These are phyloP conservation scores for Scenedesmus sp. DNA, from an alignment of 163 green algal species.

Conservation along the genomic window DNA sequence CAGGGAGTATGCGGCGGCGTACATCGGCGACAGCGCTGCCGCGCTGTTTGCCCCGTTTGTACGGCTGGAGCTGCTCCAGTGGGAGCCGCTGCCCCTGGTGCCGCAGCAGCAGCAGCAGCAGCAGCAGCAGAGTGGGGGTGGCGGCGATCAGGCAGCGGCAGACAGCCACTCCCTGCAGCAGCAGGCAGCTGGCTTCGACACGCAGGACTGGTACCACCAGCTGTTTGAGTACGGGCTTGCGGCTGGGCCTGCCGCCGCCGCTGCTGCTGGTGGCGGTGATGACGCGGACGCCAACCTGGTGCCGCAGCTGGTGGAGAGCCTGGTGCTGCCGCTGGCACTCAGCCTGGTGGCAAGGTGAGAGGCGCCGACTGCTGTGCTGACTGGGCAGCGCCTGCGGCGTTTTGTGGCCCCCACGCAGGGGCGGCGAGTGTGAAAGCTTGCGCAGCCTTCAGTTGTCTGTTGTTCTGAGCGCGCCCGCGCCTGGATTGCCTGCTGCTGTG, in stretches of 20 bases:
- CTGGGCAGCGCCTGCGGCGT: no score
- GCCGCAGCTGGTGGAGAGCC: conserved; percentile 82
- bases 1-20: conserved; percentile 74
- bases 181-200: conserved; percentile 79
- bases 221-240: conserved; percentile 90
- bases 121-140: no score
- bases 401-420: no score
- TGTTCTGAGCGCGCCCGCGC: no score
- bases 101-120: conserved; percentile 31
- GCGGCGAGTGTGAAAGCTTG: background rate
- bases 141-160: no score
- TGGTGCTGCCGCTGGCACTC: conserved; percentile 84
- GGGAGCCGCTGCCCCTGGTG: conserved; percentile 83
- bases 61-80: conserved; percentile 90
- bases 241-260: conserved; percentile 11
- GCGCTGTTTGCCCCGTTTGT: conserved; percentile 95
- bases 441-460: no score
- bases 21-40: conserved; percentile 84
- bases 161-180: conserved; percentile 28
- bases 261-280: conserved; percentile 54
- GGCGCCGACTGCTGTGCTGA: no score
- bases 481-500: background rate
- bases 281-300: conserved; percentile 88
- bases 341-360: conserved; percentile 69
- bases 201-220: conserved; percentile 77